Evolutionary conservation across 495 filamentous ascomycete species (phyloP), one percentile per base, ranked within the genome.

Genomic region (Barbatosphaeria neglecta): DNA sequence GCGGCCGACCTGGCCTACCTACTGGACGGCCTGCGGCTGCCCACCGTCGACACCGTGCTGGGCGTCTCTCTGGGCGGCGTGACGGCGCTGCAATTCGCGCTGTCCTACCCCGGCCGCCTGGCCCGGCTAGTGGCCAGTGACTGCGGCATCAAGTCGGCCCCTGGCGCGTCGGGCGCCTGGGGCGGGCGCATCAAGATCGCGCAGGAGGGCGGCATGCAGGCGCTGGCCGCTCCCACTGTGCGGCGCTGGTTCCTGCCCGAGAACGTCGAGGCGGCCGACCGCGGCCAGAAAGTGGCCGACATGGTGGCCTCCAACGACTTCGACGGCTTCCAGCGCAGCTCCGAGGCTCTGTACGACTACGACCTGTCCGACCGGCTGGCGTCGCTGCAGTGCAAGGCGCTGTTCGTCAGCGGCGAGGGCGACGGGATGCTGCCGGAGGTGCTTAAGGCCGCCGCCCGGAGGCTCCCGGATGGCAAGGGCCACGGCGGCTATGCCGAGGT

Each of bases 41-140:
- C 62, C 43, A 64, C 66, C 46, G 72, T 68, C 9, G 69, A 65
- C 38, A 59, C 61, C 13, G 42, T 81, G 6, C 70, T 82, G 47
- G 80, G 80, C 37, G 79, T 84, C 37, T 73, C 66, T 33, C 69
- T 84, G 37, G 80, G 80, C 45, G 80, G 79, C 39, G 73, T 74
- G 6, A 83, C 79, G 0, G 65, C 70, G 2, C 64, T 84, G 33
- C 78, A 81, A 51, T 66, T 69, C 20, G 73, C 76, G 1, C 66
- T 82, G 23, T 71, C 68, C 18, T 72, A 78, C 50, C 77, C 77
- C 1, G 51, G 62, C 16, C 65, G 79, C 39, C 59, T 84, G 16
- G 67, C 54, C 15, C 64, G 66, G 3, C 81, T 82, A 56, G 68
- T 84, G 27, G 60, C 73, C 28, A 83, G 80, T 58, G 80, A 82